Evolutionary conservation across 495 filamentous ascomycete genomes (phyloP).

Genomic region (Tuber magnatum): DNA sequence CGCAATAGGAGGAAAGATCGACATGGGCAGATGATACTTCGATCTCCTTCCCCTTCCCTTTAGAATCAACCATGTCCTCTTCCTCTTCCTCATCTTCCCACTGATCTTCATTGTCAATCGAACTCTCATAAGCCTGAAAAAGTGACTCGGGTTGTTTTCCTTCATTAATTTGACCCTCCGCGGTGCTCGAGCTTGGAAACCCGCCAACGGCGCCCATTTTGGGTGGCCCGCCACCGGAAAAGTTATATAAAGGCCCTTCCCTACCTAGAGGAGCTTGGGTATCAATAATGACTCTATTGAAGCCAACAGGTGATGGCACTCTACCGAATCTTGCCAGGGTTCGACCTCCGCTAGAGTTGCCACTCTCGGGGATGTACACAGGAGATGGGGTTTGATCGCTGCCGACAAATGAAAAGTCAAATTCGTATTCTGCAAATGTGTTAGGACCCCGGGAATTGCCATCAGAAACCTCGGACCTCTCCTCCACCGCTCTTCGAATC

Average conservation of each 20-base stretch:
- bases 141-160: conserved; percentile 20
- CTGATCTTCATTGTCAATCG: conserved; percentile 7
- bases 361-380: conserved; percentile 21
- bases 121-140: conserved; percentile 6
- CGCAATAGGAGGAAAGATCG: not conserved
- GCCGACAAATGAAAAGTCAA: conserved; percentile 15
- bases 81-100: conserved; percentile 40
- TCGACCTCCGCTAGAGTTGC: conserved; percentile 31
- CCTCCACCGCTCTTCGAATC: conserved; percentile 45
- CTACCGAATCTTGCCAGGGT: conserved; percentile 18
- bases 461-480: conserved; percentile 19
- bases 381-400: not conserved
- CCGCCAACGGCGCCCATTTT: not conserved
- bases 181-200: not conserved
- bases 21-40: not conserved
- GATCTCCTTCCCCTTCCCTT: conserved; percentile 44
- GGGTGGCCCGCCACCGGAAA: not conserved
- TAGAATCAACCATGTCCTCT: conserved; percentile 28
- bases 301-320: not conserved
- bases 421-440: conserved; percentile 11
- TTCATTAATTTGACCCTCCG: conserved; percentile 13
- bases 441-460: not conserved
- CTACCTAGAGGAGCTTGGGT: not conserved
- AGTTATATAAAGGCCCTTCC: not conserved
- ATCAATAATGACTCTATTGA: not conserved